Evolutionary conservation across 2,329 filamentous ascomycete genomes (phyloP), one percentile per base, ranked within the genome.

Genomic region (Xylaria sp.): DNA sequence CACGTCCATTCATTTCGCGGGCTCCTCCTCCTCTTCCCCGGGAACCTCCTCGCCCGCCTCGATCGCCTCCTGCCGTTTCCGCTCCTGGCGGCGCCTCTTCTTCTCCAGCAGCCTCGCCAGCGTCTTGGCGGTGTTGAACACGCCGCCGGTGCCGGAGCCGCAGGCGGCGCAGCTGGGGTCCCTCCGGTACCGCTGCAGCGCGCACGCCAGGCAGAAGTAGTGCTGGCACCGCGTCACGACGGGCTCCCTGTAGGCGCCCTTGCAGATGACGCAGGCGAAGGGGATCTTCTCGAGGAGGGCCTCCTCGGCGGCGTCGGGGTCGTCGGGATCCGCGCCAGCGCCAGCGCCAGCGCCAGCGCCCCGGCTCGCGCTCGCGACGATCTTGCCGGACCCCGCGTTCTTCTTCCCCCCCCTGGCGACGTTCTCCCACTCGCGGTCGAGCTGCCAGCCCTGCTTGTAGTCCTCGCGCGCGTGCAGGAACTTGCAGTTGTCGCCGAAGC

Each of bases 161-260:
- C 94, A 97, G 3, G 89, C 89, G 2, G 90, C 91, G 71, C 94
- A 97, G 2, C 84, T 85, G 3, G 92, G 92, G 64, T 92, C 91
- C 69, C 91, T 94, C 59, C 89, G 82, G 70, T 97, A 97, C 61
- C 92, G 77, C 69, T 90, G 86, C 64, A 97, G 76, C 21, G 94
- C 94, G 72, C 94, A 99, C 1, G 82, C 79, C 71, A 97, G 90
- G 70, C 94, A 99, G 69, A 97, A 97, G 72, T 97, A 97, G 71
- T 99, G 94, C 0, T 91, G 90, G 63, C 94, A 99, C 61, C 91
- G 89, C 11, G 94, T 97, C 20, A 93, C 77, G 11, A 97, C 83
- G 0, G 94, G 93, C 52, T 84, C 81, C 65, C 85, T 88, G 73
- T 96, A 97, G 1, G 86, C 73, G 37, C 85, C 82, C 65, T 87